Base-by-base conservation (phyloP, 257 asterid species). In the Gentiana straminea region DNA sequence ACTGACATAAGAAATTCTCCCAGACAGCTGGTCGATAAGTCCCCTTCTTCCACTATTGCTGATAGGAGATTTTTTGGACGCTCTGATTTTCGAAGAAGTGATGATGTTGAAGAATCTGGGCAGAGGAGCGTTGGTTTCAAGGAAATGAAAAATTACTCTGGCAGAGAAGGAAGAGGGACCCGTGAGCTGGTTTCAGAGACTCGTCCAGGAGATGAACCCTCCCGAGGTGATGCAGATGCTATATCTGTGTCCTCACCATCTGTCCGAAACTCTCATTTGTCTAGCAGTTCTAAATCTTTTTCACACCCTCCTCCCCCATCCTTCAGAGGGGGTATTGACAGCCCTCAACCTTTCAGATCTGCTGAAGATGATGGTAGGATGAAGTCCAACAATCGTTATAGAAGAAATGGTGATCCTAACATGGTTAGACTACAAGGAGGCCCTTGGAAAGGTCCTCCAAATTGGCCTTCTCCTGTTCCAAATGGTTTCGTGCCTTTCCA, bases 401-500 rank as follows among this genome's bases (percentile, higher is more conserved):
- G 97, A 76, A 92, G 97, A 66, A 71, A 61, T 52, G 74, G 78
- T 41, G 97, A 92, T 66, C 79, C 94, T 52, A 85, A 70, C 68
- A 70, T 80, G 78, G 94, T 89, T 68, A 77, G 95, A 70, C 67
- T 86, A 53, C 95, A 72, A 57, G 94, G 89, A 69, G 83, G 80
- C 72, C 76, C 86, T 71, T 92, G 97, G 97, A 83, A 89, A 76
- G 94, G 91, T 54, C 76, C 80, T 57, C 97, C 94, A 49, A 83
- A 64, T 71, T 92, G 99, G 99, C 85, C 83, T 58, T 84, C 99
- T 59, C 97, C 90, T n/a, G 63, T 83, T 65, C 77, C 84, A 61
- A 92, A 88, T 65, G 95, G 99, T 64, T 92, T 85, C 79, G 66
- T 92, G 82, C 96, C 94, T 64, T 92, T 78, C 69, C 95, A 85